Evolutionary conservation across 768 basidiomycete species (phyloP).

Genomic region (Mycena chlorophos): DNA sequence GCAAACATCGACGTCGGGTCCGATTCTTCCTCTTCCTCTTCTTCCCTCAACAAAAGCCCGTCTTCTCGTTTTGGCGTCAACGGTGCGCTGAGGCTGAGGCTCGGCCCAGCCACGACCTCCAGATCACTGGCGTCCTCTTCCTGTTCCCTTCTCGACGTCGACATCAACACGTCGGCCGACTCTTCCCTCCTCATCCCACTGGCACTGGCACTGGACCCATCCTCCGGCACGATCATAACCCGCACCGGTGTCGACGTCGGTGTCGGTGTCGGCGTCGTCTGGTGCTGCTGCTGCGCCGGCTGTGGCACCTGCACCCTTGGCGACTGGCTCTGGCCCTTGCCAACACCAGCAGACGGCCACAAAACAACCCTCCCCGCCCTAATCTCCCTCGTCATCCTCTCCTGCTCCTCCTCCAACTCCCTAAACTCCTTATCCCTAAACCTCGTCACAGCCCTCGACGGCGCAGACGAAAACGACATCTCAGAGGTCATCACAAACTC

Average conservation of each 20-base stretch:
- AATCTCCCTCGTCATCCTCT: constrained; percentile 49
- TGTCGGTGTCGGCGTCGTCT: no score
- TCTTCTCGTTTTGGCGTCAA: constrained; percentile 8
- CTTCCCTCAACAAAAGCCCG: constrained; percentile 7
- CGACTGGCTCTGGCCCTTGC: no score
- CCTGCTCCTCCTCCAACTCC: constrained; percentile 49
- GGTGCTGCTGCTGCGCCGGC: no score
- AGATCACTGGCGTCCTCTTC: no score
- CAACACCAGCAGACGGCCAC: no score
- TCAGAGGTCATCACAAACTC: constrained; percentile 50
- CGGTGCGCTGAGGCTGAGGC: not conserved
- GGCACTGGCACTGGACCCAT: no score
- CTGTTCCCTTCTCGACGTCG: no score
- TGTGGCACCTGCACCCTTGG: no score
- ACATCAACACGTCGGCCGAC: no score
- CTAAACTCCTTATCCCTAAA: constrained; percentile 35
- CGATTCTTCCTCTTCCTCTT: not conserved
- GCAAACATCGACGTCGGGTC: not conserved
- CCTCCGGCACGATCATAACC: no score
- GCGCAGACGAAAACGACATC: constrained; percentile 39
- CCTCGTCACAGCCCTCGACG: constrained; percentile 41
- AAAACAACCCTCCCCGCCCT: constrained; percentile 49
- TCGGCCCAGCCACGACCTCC: not conserved
- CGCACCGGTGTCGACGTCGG: no score
- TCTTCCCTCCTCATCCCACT: no score